A percentile compares a stretch with the other conserved stretches of the same genome.
These are phyloP conservation scores for Aspergillus clavatus DNA, from an alignment of 2,329 filamentous ascomycete genomes.

Conservation along the genomic window DNA sequence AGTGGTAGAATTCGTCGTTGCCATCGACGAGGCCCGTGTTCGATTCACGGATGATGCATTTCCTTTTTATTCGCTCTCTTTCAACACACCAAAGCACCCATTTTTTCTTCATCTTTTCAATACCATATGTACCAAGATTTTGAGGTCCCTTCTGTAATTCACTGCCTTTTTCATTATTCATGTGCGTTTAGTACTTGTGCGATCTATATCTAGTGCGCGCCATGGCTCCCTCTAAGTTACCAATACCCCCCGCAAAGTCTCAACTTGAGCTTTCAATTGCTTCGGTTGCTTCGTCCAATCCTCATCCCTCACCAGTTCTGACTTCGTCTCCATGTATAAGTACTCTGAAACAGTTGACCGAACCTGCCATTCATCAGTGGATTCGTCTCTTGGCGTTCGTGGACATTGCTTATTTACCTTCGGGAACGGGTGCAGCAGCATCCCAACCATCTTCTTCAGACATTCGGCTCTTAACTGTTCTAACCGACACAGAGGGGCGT, in stretches of 20 bases:
- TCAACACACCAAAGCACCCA: background rate
- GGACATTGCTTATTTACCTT: slow-evolving; percentile 49
- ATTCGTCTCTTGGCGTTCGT: background rate
- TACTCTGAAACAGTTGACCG: slow-evolving; percentile 34
- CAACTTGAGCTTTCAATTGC: slow-evolving; percentile 31
- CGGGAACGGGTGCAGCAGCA: slow-evolving; percentile 80
- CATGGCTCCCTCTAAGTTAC: slow-evolving; percentile 7
- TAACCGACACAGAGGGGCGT: slow-evolving; percentile 63
- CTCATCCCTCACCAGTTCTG: slow-evolving; percentile 27
- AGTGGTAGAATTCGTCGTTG: slow-evolving; percentile 45
- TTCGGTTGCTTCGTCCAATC: slow-evolving; percentile 35
- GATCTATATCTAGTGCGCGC: background rate
- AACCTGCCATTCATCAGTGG: slow-evolving; percentile 24
- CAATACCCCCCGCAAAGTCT: slow-evolving; percentile 20
- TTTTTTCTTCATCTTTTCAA: too few species aligned
- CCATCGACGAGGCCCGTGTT: slow-evolving; percentile 46
- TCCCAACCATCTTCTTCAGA: slow-evolving; percentile 62
- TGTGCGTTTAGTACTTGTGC: too few species aligned
- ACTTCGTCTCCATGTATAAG: slow-evolving; percentile 31
- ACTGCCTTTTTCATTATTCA: background rate
- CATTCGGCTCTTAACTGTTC: slow-evolving; percentile 52
- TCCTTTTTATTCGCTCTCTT: slow-evolving; percentile 15
- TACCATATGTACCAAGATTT: too few species aligned
- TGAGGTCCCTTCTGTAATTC: too few species aligned
- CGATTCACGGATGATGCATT: slow-evolving; percentile 45